These are phyloP conservation scores for Isatis lusitanica DNA, from an alignment of 441 rosid species.

Conservation along the genomic window DNA sequence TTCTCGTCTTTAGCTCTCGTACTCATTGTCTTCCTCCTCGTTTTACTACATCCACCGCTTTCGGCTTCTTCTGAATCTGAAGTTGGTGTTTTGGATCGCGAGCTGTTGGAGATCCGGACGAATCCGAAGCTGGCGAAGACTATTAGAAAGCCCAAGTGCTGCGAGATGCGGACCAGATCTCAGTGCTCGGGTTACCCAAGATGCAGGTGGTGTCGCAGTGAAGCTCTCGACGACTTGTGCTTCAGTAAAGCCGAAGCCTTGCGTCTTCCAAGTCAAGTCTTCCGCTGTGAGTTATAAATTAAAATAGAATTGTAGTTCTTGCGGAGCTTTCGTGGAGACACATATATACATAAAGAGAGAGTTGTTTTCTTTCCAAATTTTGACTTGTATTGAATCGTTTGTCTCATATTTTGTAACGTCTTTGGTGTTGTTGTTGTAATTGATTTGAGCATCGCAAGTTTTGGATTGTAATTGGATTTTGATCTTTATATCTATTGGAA, in stretches of 20 bases:
- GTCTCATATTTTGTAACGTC: slow-evolving; percentile 1
- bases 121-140: slow-evolving; percentile 35
- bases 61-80: slow-evolving; percentile 31
- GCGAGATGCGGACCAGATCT: slow-evolving; percentile 58
- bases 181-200: slow-evolving; percentile 59
- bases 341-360: neutral
- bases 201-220: slow-evolving; percentile 83
- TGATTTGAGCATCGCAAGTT: neutral
- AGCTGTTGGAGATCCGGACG: slow-evolving; percentile 37
- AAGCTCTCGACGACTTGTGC: slow-evolving; percentile 79
- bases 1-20: slow-evolving; percentile 18
- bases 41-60: slow-evolving; percentile 27
- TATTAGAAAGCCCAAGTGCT: slow-evolving; percentile 55
- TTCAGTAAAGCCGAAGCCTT: slow-evolving; percentile 64
- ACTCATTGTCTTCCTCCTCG: slow-evolving; percentile 27
- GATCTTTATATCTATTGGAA: neutral
- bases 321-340: neutral
- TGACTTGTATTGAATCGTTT: slow-evolving; percentile 1
- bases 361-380: neutral
- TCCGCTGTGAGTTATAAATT: slow-evolving; percentile 51
- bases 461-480: slow-evolving; percentile 26
- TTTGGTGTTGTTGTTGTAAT: slow-evolving; percentile 13
- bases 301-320: neutral
- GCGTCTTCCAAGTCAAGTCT: slow-evolving; percentile 78
- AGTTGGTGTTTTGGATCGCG: slow-evolving; percentile 41